phyloP scores from a whole-genome alignment of 2,329 filamentous ascomycete genomes.

The Penicillium nordicum region DNA sequence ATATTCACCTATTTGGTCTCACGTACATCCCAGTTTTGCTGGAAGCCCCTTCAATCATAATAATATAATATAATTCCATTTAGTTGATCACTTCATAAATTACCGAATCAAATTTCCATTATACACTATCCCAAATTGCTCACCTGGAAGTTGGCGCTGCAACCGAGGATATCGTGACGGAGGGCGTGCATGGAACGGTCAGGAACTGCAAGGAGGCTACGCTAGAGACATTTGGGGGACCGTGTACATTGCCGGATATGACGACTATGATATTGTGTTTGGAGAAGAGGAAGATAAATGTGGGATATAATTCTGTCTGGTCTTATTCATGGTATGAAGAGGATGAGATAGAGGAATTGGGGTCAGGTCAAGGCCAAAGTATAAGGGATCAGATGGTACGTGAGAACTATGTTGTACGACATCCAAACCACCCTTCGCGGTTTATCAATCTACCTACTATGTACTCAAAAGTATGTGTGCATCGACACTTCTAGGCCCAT shows the following conservation, averaged over 20 bases:
- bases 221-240: slow-evolving; percentile 23
- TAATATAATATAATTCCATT: neutral
- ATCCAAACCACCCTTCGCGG: slow-evolving; percentile 18
- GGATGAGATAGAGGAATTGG: neutral
- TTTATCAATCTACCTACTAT: slow-evolving; percentile 2
- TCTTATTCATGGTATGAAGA: too few relatives aligned
- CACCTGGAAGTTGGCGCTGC: neutral
- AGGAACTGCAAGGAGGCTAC: slow-evolving; percentile 22
- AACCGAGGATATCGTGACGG: slow-evolving; percentile 3
- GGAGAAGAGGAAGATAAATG: slow-evolving; percentile 25
- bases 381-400: slow-evolving; percentile 1
- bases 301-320: neutral
- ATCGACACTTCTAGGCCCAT: neutral
- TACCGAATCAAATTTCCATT: neutral
- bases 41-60: neutral
- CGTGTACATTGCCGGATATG: slow-evolving; percentile 19
- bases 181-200: slow-evolving; percentile 21
- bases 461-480: neutral
- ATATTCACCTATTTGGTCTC: neutral
- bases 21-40: neutral
- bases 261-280: slow-evolving; percentile 21
- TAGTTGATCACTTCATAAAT: neutral
- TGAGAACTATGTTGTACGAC: slow-evolving; percentile 10
- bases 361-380: neutral
- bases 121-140: neutral